Evolutionary conservation across 305 asterid species (phyloP).

Genomic region (Ilex paraguariensis): DNA sequence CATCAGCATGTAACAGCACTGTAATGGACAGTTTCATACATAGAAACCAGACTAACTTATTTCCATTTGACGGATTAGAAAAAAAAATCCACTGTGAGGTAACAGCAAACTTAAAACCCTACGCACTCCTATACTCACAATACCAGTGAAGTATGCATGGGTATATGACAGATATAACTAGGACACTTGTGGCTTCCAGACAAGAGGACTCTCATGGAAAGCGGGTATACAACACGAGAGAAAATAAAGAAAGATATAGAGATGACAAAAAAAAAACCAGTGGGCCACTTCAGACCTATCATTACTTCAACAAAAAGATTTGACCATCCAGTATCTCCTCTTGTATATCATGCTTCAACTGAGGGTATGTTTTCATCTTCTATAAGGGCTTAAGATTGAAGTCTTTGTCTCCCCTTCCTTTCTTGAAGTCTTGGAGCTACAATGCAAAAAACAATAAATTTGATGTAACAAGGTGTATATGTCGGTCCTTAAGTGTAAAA

Average conservation of each 20-base stretch:
- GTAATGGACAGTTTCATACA: background rate
- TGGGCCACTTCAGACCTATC: conserved; percentile 13
- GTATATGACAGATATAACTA: conserved; percentile 21
- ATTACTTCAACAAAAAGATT: conserved; percentile 22
- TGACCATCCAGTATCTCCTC: conserved; percentile 19
- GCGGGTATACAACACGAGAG: conserved; percentile 14
- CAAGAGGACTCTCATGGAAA: conserved; percentile 27
- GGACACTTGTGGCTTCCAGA: conserved; percentile 25
- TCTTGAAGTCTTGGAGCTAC: conserved; percentile 51
- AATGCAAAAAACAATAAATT: background rate
- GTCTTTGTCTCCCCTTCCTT: conserved; percentile 31
- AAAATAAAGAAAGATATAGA: conserved; percentile 17
- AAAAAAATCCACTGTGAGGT: conserved; percentile 17
- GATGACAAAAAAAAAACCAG: conserved; percentile 32
- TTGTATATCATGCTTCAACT: conserved; percentile 22
- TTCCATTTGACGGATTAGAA: conserved; percentile 12
- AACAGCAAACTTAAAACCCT: conserved; percentile 28
- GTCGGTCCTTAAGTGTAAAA: too few relatives aligned
- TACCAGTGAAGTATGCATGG: conserved; percentile 23
- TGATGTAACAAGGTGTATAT: background rate
- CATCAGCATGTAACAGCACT: too few relatives aligned
- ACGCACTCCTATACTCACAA: conserved; percentile 48
- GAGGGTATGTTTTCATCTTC: conserved; percentile 19
- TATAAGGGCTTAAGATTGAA: conserved; percentile 28
- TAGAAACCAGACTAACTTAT: conserved; percentile 28